Evolutionary conservation across 2,329 filamentous ascomycete species (phyloP).

Genomic region (Kalmusia sp.): DNA sequence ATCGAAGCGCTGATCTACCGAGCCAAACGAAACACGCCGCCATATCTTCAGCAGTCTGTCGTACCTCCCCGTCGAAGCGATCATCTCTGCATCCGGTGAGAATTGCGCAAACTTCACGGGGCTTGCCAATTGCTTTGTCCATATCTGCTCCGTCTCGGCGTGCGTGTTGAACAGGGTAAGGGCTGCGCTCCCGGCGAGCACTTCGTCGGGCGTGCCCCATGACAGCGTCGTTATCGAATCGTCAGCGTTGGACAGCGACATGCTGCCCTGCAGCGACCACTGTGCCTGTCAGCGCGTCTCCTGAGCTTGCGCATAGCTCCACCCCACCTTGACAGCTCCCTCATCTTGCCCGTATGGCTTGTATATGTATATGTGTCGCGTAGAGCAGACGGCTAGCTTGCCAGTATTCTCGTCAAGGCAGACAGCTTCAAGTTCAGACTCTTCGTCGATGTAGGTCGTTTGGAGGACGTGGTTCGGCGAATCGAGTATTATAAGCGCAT

Average conservation of each 20-base stretch:
- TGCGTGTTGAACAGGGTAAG: conserved; percentile 73
- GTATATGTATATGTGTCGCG: conserved; percentile 75
- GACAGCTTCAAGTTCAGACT: conserved; percentile 74
- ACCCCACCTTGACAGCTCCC: conserved; percentile 74
- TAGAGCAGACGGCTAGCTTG: conserved; percentile 81
- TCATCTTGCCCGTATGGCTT: conserved; percentile 74
- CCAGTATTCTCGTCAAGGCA: conserved; percentile 82
- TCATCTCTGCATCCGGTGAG: conserved; percentile 85
- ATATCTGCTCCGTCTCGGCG: conserved; percentile 65
- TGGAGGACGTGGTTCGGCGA: conserved; percentile 79
- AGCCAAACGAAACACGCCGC: conserved; percentile 84
- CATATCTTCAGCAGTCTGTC: conserved; percentile 92
- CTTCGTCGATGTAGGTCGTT: conserved; percentile 86
- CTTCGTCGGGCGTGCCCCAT: conserved; percentile 86
- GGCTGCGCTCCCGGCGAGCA: conserved; percentile 75
- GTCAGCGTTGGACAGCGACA: conserved; percentile 55
- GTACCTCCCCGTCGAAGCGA: conserved; percentile 79
- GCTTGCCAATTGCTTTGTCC: conserved; percentile 77
- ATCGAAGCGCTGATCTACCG: conserved; percentile 85
- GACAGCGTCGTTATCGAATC: conserved; percentile 70
- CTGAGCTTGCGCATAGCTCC: conserved; percentile 4
- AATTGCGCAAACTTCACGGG: conserved; percentile 76
- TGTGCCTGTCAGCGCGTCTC: conserved; percentile 39
- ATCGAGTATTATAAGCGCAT: conserved; percentile 82
- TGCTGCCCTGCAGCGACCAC: conserved; percentile 69